Percentiles rank a stretch among this genome's conserved stretches.
Evolutionary conservation across 345 rosid species (phyloP).

Genomic region (Corchorus olitorius): DNA sequence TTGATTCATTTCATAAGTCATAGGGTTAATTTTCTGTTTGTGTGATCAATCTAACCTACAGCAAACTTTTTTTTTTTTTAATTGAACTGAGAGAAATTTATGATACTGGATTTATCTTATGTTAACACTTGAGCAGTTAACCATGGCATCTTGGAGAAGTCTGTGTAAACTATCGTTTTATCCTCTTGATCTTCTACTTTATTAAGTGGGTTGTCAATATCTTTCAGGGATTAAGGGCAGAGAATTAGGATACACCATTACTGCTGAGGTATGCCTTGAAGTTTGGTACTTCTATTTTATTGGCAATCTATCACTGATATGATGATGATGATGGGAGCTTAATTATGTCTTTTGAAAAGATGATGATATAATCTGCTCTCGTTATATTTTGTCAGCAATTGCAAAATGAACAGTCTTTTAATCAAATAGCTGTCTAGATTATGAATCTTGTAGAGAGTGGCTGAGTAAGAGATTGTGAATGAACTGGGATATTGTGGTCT

Average conservation of each 20-base stretch:
- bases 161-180: not conserved
- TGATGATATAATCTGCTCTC: not conserved
- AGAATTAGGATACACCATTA: slow-evolving; percentile 39
- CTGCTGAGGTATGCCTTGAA: slow-evolving; percentile 40
- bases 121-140: not conserved
- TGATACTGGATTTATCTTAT: not conserved
- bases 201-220: not conserved
- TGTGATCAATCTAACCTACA: not conserved
- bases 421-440: not conserved
- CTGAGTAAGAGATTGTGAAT: not conserved
- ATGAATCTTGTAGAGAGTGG: not conserved
- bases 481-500: not conserved
- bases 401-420: not conserved
- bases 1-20: not conserved
- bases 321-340: not conserved
- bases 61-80: not conserved
- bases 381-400: not conserved
- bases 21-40: no score
- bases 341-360: not conserved
- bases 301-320: not conserved
- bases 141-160: not conserved
- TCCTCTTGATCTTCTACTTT: slow-evolving; percentile 1
- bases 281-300: slow-evolving; percentile 1
- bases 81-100: not conserved
- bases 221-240: slow-evolving; percentile 40